phyloP scores from a whole-genome alignment of 139 green algal genomes.

The Auxenochlorella protothecoides region DNA sequence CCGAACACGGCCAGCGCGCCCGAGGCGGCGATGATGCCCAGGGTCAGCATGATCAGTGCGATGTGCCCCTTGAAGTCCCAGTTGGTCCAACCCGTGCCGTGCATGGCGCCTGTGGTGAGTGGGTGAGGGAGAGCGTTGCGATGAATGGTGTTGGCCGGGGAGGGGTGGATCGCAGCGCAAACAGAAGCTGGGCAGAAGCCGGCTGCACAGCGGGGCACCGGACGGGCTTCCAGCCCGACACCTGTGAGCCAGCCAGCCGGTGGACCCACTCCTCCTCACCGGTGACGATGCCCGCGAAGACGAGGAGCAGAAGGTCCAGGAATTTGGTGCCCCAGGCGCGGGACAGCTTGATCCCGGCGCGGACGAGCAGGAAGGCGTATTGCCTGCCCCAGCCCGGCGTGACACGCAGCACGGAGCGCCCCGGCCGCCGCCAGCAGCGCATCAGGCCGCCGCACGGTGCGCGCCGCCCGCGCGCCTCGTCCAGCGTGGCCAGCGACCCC shows the following conservation, averaged over 20 bases:
- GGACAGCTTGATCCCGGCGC: constrained; percentile 32
- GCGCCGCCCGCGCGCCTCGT: neutral
- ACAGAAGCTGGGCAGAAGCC: neutral
- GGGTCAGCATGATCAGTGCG: constrained; percentile 26
- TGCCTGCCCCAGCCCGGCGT: constrained; percentile 27
- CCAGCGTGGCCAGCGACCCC: neutral
- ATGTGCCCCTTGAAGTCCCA: constrained; percentile 25
- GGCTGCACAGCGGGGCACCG: neutral
- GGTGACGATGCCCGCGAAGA: constrained; percentile 22
- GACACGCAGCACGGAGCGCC: constrained; percentile 1
- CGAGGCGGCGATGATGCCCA: constrained; percentile 26
- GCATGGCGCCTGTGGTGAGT: constrained; percentile 21
- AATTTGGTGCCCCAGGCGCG: constrained; percentile 31
- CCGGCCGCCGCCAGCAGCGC: constrained; percentile 3
- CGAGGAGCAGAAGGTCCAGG: constrained; percentile 33
- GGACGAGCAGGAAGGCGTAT: constrained; percentile 28
- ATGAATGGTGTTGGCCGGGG: neutral
- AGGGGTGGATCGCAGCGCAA: neutral
- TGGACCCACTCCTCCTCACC: constrained; percentile 6
- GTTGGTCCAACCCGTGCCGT: constrained; percentile 22
- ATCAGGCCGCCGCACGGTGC: neutral
- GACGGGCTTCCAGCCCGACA: too few species aligned
- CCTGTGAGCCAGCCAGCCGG: too few species aligned
- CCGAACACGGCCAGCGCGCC: constrained; percentile 36
- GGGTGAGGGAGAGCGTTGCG: too few species aligned